Evolutionary conservation across 1,284 basidiomycete genomes (phyloP).

Genomic region (Pascua guehoae): DNA sequence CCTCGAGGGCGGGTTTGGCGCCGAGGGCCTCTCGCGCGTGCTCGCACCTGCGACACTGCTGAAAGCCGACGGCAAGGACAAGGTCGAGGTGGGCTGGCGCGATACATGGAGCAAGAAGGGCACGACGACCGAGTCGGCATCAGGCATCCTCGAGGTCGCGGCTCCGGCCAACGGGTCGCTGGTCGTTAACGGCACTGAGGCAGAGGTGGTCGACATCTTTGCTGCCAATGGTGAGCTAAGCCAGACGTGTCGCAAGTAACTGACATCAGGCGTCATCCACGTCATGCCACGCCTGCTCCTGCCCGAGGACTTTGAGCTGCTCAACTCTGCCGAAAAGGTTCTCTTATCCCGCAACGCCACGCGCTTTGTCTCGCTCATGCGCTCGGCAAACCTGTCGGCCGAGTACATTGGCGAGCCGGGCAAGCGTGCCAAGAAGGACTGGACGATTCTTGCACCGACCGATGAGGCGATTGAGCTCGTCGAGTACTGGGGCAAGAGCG

Average conservation of each 20-base stretch:
- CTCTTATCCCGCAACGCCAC: conserved; percentile 73
- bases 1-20: conserved; percentile 77
- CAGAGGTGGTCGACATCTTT: conserved; percentile 73
- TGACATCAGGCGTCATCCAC: conserved; percentile 68
- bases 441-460: conserved; percentile 82
- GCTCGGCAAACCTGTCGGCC: conserved; percentile 69
- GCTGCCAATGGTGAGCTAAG: conserved; percentile 67
- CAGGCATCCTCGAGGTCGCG: conserved; percentile 65
- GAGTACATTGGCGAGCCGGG: conserved; percentile 61
- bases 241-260: no score
- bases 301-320: conserved; percentile 71
- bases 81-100: conserved; percentile 41
- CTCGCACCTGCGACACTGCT: conserved; percentile 69
- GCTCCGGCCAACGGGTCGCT: conserved; percentile 56
- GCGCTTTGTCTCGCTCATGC: conserved; percentile 80
- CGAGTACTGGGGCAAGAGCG: conserved; percentile 14
- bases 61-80: conserved; percentile 32
- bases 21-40: conserved; percentile 71
- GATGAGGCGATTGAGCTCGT: conserved; percentile 69
- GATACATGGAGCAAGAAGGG: conserved; percentile 31
- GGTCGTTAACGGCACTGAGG: conserved; percentile 60
- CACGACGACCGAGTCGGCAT: conserved; percentile 37
- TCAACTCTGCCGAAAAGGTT: conserved; percentile 76
- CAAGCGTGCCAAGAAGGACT: conserved; percentile 48
- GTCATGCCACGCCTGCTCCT: conserved; percentile 78